phyloP scores from a whole-genome alignment of 768 basidiomycete genomes.

The Calocera viscosa region DNA sequence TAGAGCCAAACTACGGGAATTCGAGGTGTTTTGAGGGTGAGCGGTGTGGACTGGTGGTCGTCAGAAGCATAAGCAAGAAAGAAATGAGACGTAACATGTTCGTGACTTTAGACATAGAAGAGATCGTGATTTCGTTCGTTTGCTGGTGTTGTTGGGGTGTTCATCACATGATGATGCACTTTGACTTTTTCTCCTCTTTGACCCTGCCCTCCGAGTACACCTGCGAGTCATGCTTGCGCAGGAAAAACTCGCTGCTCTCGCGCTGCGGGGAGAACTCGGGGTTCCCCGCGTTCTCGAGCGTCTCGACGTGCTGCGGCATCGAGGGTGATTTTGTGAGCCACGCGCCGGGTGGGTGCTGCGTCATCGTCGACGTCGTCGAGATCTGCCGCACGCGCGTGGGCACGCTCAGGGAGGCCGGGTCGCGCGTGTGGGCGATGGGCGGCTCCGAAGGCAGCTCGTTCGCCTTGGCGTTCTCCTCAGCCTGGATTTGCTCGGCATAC shows the following conservation, averaged over 20 bases:
- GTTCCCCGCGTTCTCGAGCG: background rate
- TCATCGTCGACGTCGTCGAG: background rate
- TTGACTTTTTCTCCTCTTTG: background rate
- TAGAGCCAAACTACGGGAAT: background rate
- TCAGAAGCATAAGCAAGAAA: background rate
- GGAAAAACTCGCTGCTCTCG: background rate
- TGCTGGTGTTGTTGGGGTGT: background rate
- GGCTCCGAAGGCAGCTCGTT: slow-evolving; percentile 20
- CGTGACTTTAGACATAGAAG: background rate
- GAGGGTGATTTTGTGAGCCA: background rate
- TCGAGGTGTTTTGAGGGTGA: background rate
- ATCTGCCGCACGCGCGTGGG: background rate
- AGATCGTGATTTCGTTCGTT: slow-evolving; percentile 8
- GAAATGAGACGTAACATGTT: background rate
- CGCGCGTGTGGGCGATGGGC: background rate
- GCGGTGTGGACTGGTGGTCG: background rate
- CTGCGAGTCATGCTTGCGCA: background rate
- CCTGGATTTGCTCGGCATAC: slow-evolving; percentile 65
- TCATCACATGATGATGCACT: background rate
- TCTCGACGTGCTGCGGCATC: background rate
- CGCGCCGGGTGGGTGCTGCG: background rate
- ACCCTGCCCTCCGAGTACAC: background rate
- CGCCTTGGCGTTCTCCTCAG: slow-evolving; percentile 54
- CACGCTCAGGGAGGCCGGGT: background rate
- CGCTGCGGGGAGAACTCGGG: background rate